Percentiles rank a stretch among this genome's conserved stretches.
phyloP scores from a whole-genome alignment of 2,329 filamentous ascomycete genomes.

The Scopulariopsis brevicaulis region DNA sequence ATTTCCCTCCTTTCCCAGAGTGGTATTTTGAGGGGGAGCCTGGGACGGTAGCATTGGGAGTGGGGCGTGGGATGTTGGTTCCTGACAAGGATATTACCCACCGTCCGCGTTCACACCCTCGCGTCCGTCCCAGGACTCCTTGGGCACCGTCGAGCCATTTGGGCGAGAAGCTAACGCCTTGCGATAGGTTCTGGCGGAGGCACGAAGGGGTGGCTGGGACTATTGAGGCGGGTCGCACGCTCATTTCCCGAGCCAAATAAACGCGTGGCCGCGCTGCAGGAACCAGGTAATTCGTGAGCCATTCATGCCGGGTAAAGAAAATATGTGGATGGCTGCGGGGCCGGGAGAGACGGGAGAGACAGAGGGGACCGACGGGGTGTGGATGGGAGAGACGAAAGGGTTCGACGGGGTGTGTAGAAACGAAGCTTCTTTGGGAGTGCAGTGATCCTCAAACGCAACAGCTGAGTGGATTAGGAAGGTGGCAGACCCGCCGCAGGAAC shows the following conservation, averaged over 20 bases:
- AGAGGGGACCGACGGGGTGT: neutral
- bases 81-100: constrained; percentile 3
- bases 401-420: neutral
- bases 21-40: neutral
- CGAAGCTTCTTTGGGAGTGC: neutral
- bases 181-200: constrained; percentile 48
- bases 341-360: neutral
- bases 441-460: neutral
- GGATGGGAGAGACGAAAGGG: neutral
- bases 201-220: constrained; percentile 47
- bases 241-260: constrained; percentile 31
- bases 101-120: neutral
- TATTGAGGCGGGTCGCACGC: constrained; percentile 39
- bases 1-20: neutral
- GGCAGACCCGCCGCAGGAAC: neutral
- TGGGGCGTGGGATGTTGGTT: neutral
- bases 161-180: neutral
- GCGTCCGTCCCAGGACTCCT: neutral
- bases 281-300: neutral
- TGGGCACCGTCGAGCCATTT: neutral
- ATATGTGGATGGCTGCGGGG: neutral
- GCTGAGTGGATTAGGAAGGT: neutral
- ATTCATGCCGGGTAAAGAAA: neutral
- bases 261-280: constrained; percentile 10
- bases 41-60: neutral